Conservation (phyloP, 345 rosid genomes). For the Raphanus sativus region DNA sequence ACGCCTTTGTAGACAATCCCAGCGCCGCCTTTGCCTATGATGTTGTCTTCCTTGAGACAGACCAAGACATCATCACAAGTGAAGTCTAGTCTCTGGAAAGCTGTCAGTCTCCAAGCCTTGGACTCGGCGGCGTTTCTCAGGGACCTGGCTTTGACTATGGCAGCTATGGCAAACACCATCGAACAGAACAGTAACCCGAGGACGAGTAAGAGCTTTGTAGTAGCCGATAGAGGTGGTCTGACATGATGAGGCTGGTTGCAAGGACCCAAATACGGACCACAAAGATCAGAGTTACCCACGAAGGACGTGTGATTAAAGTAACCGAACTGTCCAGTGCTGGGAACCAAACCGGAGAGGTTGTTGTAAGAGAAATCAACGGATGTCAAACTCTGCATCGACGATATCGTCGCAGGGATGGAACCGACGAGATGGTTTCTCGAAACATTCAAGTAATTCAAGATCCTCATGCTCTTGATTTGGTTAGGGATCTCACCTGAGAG, state of each 20-base stretch:
- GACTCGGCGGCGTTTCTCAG: constrained; percentile 64
- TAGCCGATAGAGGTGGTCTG: constrained; percentile 64
- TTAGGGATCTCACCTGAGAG: constrained; percentile 73
- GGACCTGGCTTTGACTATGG: constrained; percentile 70
- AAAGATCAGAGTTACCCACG: constrained; percentile 67
- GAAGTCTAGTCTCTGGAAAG: constrained; percentile 85
- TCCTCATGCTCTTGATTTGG: constrained; percentile 70
- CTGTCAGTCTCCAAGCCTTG: constrained; percentile 80
- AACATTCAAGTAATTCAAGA: constrained; percentile 75
- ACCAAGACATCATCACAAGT: constrained; percentile 71
- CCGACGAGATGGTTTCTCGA: constrained; percentile 75
- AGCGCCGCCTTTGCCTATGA: constrained; percentile 85
- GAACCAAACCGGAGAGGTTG: constrained; percentile 83
- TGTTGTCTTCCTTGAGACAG: constrained; percentile 76
- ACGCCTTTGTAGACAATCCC: constrained; percentile 80
- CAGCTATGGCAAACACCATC: constrained; percentile 68
- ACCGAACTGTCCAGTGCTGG: constrained; percentile 83
- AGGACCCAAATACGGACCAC: constrained; percentile 77
- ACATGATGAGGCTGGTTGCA: constrained; percentile 53
- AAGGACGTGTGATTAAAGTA: constrained; percentile 81
- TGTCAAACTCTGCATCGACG: constrained; percentile 82
- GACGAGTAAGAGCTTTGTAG: constrained; percentile 71
- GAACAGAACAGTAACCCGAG: constrained; percentile 76
- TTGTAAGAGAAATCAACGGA: constrained; percentile 85
- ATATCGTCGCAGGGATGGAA: constrained; percentile 61